phyloP scores from a whole-genome alignment of 768 basidiomycete species.

The Mycena belliarum region DNA sequence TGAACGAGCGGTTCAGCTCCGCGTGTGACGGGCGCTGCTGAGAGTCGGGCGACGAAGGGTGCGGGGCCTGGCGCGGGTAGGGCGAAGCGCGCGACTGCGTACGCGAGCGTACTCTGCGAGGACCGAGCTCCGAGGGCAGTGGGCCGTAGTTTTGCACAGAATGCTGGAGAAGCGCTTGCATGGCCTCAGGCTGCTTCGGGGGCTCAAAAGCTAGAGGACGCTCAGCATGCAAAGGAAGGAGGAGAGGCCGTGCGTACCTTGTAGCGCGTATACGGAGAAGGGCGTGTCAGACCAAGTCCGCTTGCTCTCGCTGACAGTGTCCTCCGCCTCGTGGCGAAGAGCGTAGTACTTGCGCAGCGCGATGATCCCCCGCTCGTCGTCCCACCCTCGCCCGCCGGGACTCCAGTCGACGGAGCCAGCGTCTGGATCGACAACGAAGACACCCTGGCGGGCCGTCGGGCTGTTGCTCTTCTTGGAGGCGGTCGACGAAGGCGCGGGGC shows the following conservation, averaged over 20 bases:
- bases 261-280: slow-evolving; percentile 69
- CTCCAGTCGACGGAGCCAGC: slow-evolving; percentile 46
- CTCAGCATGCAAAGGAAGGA: slow-evolving; percentile 7
- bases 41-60: slow-evolving; percentile 41
- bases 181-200: slow-evolving; percentile 60
- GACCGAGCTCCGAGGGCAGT: slow-evolving; percentile 70
- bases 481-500: slow-evolving; percentile 32
- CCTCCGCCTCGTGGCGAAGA: slow-evolving; percentile 66
- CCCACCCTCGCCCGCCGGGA: slow-evolving; percentile 52
- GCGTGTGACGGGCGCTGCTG: slow-evolving; percentile 30
- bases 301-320: slow-evolving; percentile 66
- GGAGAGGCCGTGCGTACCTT: slow-evolving; percentile 52
- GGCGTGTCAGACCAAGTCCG: slow-evolving; percentile 69
- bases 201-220: slow-evolving; percentile 63
- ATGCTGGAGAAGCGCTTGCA: slow-evolving; percentile 73
- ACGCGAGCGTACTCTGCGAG: slow-evolving; percentile 62
- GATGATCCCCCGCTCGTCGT: slow-evolving; percentile 67
- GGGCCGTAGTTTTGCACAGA: slow-evolving; percentile 72
- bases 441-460: slow-evolving; percentile 39
- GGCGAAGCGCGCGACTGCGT: slow-evolving; percentile 74
- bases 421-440: slow-evolving; percentile 63
- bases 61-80: slow-evolving; percentile 57
- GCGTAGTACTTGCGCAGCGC: slow-evolving; percentile 69
- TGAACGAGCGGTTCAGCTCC: slow-evolving; percentile 22
- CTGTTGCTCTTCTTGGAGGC: slow-evolving; percentile 36